A percentile compares a stretch with the other conserved stretches of the same genome.
These are phyloP conservation scores for Fusarium sarcochroum DNA, from an alignment of 2,329 filamentous ascomycete genomes.

Conservation along the genomic window DNA sequence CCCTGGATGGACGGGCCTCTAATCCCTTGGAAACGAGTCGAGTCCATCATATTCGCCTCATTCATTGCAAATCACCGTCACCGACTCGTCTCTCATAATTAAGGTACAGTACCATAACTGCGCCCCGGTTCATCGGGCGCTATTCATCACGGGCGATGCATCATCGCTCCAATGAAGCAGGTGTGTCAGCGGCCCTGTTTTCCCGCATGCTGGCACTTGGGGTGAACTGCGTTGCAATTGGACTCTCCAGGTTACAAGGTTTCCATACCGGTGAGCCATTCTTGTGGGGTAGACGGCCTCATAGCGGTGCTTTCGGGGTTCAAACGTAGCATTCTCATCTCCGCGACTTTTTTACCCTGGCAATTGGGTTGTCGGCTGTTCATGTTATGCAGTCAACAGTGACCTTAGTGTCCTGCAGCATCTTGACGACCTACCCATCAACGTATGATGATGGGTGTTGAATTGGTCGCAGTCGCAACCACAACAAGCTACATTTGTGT, in stretches of 20 bases:
- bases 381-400: conserved; percentile 11
- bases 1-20: conserved; percentile 23
- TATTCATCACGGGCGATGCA: conserved; percentile 14
- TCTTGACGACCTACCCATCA: not conserved
- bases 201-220: conserved; percentile 14
- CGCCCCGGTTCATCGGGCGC: conserved; percentile 27
- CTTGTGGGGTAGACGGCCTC: conserved; percentile 43
- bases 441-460: conserved; percentile 26
- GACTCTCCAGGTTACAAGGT: conserved; percentile 34
- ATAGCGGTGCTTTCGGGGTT: conserved; percentile 23
- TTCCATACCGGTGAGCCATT: conserved; percentile 42
- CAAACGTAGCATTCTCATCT: conserved; percentile 31
- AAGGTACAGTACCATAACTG: conserved; percentile 4
- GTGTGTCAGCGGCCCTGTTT: conserved; percentile 29
- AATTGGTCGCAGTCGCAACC: conserved; percentile 4
- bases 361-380: conserved; percentile 11
- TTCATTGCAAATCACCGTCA: conserved; percentile 13
- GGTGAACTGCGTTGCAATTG: conserved; percentile 27
- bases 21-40: conserved; percentile 4
- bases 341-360: conserved; percentile 10
- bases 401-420: not conserved
- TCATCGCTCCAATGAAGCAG: conserved; percentile 36
- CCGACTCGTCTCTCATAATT: conserved; percentile 2
- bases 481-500: not conserved
- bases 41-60: conserved; percentile 8